These are phyloP conservation scores for Fonsecaea nubica DNA, from an alignment of 2,329 filamentous ascomycete genomes.

Conservation along the genomic window DNA sequence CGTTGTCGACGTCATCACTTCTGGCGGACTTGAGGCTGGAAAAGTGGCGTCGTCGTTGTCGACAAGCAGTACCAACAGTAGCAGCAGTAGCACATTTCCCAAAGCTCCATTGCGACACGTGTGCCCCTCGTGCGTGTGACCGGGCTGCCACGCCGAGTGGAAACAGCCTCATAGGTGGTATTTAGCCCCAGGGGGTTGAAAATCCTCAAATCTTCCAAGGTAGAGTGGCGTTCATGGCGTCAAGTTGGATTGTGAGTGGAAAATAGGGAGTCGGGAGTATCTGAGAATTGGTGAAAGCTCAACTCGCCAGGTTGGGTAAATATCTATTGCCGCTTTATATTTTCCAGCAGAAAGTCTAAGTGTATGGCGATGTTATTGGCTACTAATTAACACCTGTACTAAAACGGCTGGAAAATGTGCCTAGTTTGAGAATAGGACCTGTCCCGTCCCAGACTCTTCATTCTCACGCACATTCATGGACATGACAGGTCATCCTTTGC, in stretches of 20 bases:
- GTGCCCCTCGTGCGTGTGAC: not conserved
- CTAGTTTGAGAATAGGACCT: not conserved
- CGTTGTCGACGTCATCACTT: not conserved
- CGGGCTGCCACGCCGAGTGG: not conserved
- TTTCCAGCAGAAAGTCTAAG: not conserved
- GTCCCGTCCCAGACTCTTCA: not conserved
- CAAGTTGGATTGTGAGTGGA: not conserved
- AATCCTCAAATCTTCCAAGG: not conserved
- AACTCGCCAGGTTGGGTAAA: not conserved
- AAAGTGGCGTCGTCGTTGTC: not conserved
- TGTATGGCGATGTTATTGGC: not conserved
- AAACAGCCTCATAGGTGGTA: conserved; percentile 17
- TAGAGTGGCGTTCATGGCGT: not conserved
- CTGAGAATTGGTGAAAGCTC: not conserved
- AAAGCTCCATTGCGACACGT: not conserved
- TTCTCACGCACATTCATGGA: not conserved
- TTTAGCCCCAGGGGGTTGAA: not conserved
- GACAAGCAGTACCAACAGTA: too few relatives aligned
- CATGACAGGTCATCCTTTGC: not conserved
- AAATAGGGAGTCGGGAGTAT: not conserved
- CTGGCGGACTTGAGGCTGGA: conserved; percentile 7
- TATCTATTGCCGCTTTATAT: not conserved
- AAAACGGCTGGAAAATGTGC: not conserved
- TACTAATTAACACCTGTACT: not conserved
- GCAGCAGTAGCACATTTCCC: not conserved